A percentile compares a stretch with the other conserved stretches of the same genome.
These are phyloP conservation scores for Apiospora phragmitis DNA, from an alignment of 2,329 filamentous ascomycete genomes.

Conservation along the genomic window DNA sequence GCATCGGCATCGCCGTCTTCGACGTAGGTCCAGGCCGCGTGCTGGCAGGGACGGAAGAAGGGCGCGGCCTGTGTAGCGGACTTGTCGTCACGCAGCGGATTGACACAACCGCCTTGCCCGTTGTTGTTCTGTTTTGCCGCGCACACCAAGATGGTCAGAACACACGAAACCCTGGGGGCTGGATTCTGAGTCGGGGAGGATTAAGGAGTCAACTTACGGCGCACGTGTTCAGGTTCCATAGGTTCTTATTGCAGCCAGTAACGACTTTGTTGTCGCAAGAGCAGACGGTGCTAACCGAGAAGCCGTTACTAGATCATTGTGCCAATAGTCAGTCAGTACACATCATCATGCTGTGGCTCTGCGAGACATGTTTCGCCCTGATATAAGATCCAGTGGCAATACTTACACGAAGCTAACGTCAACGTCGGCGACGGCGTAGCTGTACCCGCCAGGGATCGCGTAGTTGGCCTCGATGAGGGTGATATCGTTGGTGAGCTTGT, in stretches of 20 bases:
- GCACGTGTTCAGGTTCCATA: slow-evolving; percentile 19
- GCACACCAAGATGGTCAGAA: neutral
- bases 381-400: neutral
- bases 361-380: neutral
- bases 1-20: slow-evolving; percentile 21
- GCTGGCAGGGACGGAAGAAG: slow-evolving; percentile 24
- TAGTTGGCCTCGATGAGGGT: slow-evolving; percentile 21
- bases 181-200: too few relatives aligned
- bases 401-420: slow-evolving; percentile 26
- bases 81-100: slow-evolving; percentile 18
- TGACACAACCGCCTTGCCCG: slow-evolving; percentile 19
- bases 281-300: slow-evolving; percentile 23
- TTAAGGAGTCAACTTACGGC: slow-evolving; percentile 14
- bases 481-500: slow-evolving; percentile 13
- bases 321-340: neutral
- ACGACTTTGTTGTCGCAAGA: slow-evolving; percentile 18
- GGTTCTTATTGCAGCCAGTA: slow-evolving; percentile 24
- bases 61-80: slow-evolving; percentile 10
- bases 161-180: neutral
- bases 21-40: slow-evolving; percentile 24
- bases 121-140: slow-evolving; percentile 10
- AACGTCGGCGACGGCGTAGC: slow-evolving; percentile 16
- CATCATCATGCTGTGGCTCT: neutral
- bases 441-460: slow-evolving; percentile 3
- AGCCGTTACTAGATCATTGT: slow-evolving; percentile 17